These are phyloP conservation scores for Grosmannia penicillata DNA, from an alignment of 2,329 filamentous ascomycete genomes.

Conservation along the genomic window DNA sequence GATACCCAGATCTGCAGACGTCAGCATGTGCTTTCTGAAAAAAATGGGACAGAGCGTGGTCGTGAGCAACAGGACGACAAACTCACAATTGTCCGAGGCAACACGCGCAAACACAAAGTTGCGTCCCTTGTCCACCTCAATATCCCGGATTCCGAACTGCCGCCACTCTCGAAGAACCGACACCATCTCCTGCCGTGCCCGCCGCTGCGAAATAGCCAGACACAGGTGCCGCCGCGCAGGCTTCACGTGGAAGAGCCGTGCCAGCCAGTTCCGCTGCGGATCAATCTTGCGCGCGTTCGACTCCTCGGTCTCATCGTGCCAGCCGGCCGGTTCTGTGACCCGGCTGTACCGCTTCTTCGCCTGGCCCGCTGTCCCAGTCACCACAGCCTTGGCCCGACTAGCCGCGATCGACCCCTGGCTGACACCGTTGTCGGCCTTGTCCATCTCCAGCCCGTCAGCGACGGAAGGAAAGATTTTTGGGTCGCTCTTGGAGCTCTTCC, in stretches of 20 bases:
- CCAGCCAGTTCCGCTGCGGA: conserved; percentile 72
- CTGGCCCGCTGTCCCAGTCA: background rate
- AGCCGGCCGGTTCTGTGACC: conserved; percentile 4
- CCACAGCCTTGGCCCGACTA: background rate
- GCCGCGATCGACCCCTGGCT: background rate
- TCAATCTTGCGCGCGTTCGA: conserved; percentile 39
- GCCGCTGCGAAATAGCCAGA: conserved; percentile 56
- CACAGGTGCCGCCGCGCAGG: conserved; percentile 64
- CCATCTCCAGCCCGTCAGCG: background rate
- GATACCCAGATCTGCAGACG: conserved; percentile 48
- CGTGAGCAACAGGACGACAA: background rate
- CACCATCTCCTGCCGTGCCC: conserved; percentile 63
- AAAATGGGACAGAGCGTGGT: too few species aligned
- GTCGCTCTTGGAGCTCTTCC: conserved; percentile 31
- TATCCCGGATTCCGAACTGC: conserved; percentile 64
- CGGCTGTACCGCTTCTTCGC: background rate
- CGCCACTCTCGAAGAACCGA: conserved; percentile 67
- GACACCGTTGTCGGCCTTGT: background rate
- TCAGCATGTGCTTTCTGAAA: background rate
- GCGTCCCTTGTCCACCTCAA: conserved; percentile 63
- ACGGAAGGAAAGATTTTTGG: conserved; percentile 19
- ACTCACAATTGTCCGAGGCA: conserved; percentile 62
- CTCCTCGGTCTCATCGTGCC: conserved; percentile 18
- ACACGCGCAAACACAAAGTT: conserved; percentile 72
- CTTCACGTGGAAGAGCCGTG: conserved; percentile 78